Base-by-base conservation (phyloP, 176 grass and related monocot genomes). In the Zea luxurians region DNA sequence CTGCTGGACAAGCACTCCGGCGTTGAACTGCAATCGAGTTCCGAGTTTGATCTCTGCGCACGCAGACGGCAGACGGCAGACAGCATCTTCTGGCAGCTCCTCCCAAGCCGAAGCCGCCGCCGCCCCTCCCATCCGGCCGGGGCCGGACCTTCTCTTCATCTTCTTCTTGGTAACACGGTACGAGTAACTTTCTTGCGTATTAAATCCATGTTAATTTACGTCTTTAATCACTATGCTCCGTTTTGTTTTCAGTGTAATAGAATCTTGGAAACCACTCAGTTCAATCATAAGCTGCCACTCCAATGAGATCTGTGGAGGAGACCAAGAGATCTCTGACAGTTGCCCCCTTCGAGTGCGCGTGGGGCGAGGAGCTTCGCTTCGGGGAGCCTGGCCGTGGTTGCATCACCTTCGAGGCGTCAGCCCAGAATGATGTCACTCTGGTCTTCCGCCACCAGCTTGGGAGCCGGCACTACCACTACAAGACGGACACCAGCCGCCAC, bases 401-500 rank as follows among this genome's bases (percentile, higher is more conserved):
- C 74, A 76, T 97, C 44, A 75, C 87, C 35, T 97, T 97, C 40
- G 91, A 97, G 74, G 95, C 91, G 43, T 97, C 85, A 55, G 95
- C 95, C 2, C 89, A 97, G 59, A 97, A 97, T 36, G 95, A 97
- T 80, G 87, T 97, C 38, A 97, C 95, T 37, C 83, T 97, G 79
- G 91, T 97, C 61, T 97, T 97, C 70, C 88, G 95, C 4, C 77
- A 92, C 38, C 91, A 92, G 12, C 81, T 70, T 3, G 95, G 95
- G 36, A 97, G 95, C 64, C 91, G 86, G 27, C 91, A 88, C 78
- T 94, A 97, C 67, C 91, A 94, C 69, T 97, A 94, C 81, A 97
- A 90, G 66, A 90, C 92, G 83, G 95, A 97, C 79, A 94, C 60
- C 64, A 83, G 70, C 41, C 87, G 85, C 8, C 88, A 97, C 65